Conservation (phyloP, 208 protist genomes). For the Crithidia fasciculata region DNA sequence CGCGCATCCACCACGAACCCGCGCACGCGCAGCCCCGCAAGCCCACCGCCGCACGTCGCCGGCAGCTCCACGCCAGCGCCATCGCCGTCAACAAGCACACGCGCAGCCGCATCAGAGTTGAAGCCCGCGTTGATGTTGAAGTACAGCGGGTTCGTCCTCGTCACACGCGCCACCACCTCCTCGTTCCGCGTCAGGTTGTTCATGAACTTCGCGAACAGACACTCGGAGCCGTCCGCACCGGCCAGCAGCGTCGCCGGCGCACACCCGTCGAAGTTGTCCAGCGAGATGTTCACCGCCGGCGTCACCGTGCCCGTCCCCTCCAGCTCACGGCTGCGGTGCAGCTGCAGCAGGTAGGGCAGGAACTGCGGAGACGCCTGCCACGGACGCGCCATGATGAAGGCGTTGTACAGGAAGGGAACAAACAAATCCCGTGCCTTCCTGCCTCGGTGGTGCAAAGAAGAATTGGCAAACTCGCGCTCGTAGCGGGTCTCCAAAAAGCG, state of each 20-base stretch:
- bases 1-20: slow-evolving; percentile 36
- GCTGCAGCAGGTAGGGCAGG: slow-evolving; percentile 42
- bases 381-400: slow-evolving; percentile 57
- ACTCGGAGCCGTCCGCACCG: too few species aligned
- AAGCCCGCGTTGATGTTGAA: too few species aligned
- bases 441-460: too few species aligned
- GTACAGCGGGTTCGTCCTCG: too few species aligned
- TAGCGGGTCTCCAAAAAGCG: slow-evolving; percentile 44
- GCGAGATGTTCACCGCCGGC: too few species aligned
- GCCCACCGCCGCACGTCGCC: slow-evolving; percentile 8
- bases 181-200: too few species aligned
- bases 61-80: slow-evolving; percentile 13
- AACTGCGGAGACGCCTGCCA: slow-evolving; percentile 61
- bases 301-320: too few species aligned
- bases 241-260: too few species aligned
- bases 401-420: slow-evolving; percentile 23
- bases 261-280: too few species aligned
- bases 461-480: slow-evolving; percentile 49
- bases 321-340: slow-evolving; percentile 13
- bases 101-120: background rate
- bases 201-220: too few species aligned
- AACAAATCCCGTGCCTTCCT: too few species aligned
- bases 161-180: background rate
- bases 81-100: background rate
- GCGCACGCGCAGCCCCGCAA: slow-evolving; percentile 25